phyloP scores from a whole-genome alignment of 2,329 filamentous ascomycete species.

The Gremmenia infestans region DNA sequence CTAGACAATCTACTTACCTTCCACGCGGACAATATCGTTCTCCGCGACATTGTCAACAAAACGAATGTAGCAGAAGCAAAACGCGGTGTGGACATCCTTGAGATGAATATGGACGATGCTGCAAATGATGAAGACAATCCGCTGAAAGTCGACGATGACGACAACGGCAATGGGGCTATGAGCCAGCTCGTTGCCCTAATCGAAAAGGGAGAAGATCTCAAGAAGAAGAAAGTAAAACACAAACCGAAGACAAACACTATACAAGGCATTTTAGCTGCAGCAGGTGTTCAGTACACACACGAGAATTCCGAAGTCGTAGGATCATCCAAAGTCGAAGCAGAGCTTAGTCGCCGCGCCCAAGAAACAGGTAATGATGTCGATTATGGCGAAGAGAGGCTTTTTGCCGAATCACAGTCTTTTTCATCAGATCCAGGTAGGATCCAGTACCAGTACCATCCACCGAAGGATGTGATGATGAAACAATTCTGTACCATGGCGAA shows the following conservation, averaged over 20 bases:
- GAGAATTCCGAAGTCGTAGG: conserved; percentile 95
- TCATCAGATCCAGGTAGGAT: conserved; percentile 21
- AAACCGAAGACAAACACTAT: conserved; percentile 62
- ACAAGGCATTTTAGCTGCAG: conserved; percentile 80
- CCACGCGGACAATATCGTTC: conserved; percentile 69
- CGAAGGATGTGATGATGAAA: conserved; percentile 65
- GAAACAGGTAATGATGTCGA: conserved; percentile 38
- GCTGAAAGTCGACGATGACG: conserved; percentile 38
- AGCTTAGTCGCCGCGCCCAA: conserved; percentile 68
- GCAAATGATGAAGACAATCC: conserved; percentile 47
- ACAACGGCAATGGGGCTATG: conserved; percentile 58
- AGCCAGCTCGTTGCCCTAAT: conserved; percentile 64
- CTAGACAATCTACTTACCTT: conserved; percentile 82
- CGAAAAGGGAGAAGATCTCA: conserved; percentile 42
- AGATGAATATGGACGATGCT: conserved; percentile 64
- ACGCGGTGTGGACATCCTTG: conserved; percentile 75
- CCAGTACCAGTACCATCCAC: conserved; percentile 49
- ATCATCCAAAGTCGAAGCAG: conserved; percentile 83
- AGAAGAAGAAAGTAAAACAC: conserved; percentile 37
- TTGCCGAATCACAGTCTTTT: conserved; percentile 43
- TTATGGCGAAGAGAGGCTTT: conserved; percentile 50
- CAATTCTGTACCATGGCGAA: conserved; percentile 91
- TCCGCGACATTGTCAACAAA: conserved; percentile 96
- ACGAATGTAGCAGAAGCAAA: conserved; percentile 94
- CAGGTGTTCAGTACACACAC: conserved; percentile 91